Percentiles rank a stretch among this genome's conserved stretches.
These are phyloP conservation scores for Colletotrichum sp. DNA, from an alignment of 2,329 filamentous ascomycete species.

Conservation along the genomic window DNA sequence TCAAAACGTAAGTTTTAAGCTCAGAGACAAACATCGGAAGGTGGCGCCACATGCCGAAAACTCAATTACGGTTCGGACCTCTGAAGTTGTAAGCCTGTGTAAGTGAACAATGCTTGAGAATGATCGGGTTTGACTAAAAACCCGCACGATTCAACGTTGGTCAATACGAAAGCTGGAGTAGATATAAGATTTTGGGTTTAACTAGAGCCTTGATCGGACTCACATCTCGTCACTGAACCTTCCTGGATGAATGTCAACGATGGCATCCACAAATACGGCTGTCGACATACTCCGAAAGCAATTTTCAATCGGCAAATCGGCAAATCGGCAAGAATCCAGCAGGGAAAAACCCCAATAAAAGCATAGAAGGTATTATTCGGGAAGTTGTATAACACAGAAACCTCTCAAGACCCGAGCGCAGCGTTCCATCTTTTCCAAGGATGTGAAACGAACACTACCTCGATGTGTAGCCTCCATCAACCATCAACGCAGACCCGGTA, in stretches of 20 bases:
- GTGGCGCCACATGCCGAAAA: background rate
- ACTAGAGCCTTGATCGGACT: background rate
- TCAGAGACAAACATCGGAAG: background rate
- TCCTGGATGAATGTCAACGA: background rate
- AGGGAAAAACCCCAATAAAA: background rate
- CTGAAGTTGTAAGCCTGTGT: background rate
- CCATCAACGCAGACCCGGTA: constrained; percentile 15
- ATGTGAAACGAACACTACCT: background rate
- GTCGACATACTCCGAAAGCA: background rate
- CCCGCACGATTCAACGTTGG: background rate
- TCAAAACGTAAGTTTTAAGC: background rate
- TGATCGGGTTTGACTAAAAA: background rate
- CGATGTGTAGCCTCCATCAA: constrained; percentile 15
- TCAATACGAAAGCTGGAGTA: background rate
- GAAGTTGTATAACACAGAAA: background rate
- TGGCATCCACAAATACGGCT: background rate
- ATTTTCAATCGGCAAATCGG: background rate
- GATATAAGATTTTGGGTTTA: background rate
- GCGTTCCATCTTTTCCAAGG: background rate
- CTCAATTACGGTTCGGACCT: background rate
- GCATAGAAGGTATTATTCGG: background rate
- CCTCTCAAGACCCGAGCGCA: background rate
- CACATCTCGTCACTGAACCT: background rate
- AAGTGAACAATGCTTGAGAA: background rate
- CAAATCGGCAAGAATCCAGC: background rate